Evolutionary conservation across 1,139 yeast genomes (phyloP), one percentile per base, ranked within the genome.

Genomic region (Casaregolazyma suthepensis): DNA sequence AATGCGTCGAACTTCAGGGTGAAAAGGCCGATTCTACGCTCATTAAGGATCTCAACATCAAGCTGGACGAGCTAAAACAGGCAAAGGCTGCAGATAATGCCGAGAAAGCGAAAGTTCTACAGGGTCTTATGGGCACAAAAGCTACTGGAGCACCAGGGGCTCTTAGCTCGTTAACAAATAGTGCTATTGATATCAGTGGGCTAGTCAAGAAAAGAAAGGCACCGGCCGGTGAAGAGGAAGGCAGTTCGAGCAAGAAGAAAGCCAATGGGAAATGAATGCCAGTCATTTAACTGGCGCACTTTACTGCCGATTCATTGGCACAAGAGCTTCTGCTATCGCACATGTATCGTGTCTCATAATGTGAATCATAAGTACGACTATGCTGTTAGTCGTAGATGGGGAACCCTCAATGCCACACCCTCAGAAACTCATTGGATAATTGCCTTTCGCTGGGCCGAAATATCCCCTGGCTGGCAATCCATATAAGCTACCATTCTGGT

Each of bases 71-170:
- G 50, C 74, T 85, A 50, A 73, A 75, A 51, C 77, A 71, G 57
- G 82, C 79, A 51, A 80, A 82, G 1, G 75, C 72, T 52, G 81
- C 76, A 31, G 67, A 81, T 50, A 74, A 77, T 57, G 73, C 74
- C 48, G 83, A 83, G 62, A 83, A 85, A 66, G 70, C 78, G 58
- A 79, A 78, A 48, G 81, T 83, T 44, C 70, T 85, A 59, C 77
- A 80, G 64, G 88, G 88, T 0, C 74, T 85, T 18, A 68, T 84
- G 54, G 91, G 90, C 5, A 80, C 77, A 54, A 74, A 61, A 55
- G 44, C 55, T 59, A 51, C 57, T 48, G 56, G 60, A 56, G 56
- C 54, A 52, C 59, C 20, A 54, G 61, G 2, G 40, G 31, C 35
- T 23, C 19, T 20, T 5, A 40, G 35, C 13, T 15, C 40, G 15